Evolutionary conservation across 257 asterid genomes (phyloP).

Genomic region (Solanum rostratum): DNA sequence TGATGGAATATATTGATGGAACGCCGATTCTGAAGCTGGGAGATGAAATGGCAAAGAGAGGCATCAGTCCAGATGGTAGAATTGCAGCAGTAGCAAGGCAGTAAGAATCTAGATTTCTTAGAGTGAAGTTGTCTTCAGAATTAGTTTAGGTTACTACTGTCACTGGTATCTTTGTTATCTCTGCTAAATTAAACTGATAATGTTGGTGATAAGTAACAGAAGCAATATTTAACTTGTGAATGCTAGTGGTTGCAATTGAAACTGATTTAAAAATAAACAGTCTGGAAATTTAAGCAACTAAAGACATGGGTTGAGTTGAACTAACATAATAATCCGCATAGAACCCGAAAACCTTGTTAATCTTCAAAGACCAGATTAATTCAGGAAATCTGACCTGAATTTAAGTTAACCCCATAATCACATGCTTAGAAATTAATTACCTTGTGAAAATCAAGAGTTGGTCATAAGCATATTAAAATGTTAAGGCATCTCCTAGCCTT

Average conservation of each 20-base stretch:
- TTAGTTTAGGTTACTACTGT: not conserved
- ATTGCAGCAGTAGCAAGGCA: constrained; percentile 88
- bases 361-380: not conserved
- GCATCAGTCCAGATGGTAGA: constrained; percentile 86
- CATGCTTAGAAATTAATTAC: not conserved
- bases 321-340: not conserved
- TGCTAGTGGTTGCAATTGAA: not conserved
- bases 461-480: not conserved
- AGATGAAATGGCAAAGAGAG: constrained; percentile 89
- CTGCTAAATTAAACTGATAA: not conserved
- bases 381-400: not conserved
- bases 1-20: constrained; percentile 92
- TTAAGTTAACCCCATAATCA: not conserved
- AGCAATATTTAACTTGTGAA: not conserved
- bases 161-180: not conserved
- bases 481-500: not conserved
- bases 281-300: not conserved
- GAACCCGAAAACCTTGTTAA: not conserved
- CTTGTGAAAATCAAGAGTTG: not conserved
- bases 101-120: constrained; percentile 53
- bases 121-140: not conserved
- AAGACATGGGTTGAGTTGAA: not conserved
- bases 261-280: not conserved
- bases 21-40: constrained; percentile 86
- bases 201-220: not conserved